Evolutionary conservation across 495 filamentous ascomycete species (phyloP).

Genomic region (Hyaloscypha hepaticicola): DNA sequence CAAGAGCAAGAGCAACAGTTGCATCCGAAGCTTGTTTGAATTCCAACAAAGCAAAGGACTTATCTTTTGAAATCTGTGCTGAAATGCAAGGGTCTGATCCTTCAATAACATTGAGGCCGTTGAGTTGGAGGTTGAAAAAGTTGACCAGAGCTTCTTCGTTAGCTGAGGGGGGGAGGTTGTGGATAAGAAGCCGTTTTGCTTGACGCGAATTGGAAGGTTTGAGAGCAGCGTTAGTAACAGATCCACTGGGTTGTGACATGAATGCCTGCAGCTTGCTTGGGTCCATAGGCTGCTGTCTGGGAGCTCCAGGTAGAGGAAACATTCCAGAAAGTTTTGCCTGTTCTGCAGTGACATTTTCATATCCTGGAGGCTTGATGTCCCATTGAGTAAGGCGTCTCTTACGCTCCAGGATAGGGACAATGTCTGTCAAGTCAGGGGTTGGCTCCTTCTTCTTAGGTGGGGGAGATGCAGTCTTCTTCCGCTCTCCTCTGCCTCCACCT

Average conservation of each 20-base stretch:
- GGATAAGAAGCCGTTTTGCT: conserved; percentile 82
- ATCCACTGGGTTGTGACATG: conserved; percentile 81
- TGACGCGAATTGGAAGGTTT: conserved; percentile 93
- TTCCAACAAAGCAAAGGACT: conserved; percentile 80
- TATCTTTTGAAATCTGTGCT: conserved; percentile 76
- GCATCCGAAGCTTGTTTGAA: conserved; percentile 86
- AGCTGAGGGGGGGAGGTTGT: conserved; percentile 70
- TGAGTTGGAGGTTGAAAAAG: conserved; percentile 96
- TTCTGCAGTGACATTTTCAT: conserved; percentile 98
- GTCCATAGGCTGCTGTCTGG: conserved; percentile 94
- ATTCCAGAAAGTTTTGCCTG: conserved; percentile 99
- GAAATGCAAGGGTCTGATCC: conserved; percentile 84
- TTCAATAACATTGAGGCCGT: conserved; percentile 86
- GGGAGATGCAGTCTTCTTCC: conserved; percentile 76
- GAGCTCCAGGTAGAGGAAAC: conserved; percentile 96
- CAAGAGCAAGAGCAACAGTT: conserved; percentile 85
- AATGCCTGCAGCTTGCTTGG: conserved; percentile 92
- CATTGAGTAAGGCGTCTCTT: conserved; percentile 94
- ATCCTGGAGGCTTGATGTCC: conserved; percentile 98
- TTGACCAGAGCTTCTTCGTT: conserved; percentile 69
- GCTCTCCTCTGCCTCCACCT: conserved; percentile 55
- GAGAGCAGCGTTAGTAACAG: conserved; percentile 72
- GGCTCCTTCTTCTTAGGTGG: conserved; percentile 88
- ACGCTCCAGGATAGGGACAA: conserved; percentile 72
- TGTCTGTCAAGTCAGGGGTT: conserved; percentile 90